Evolutionary conservation across 1,139 yeast species (phyloP).

Genomic region (Petasospora rhodanensis): DNA sequence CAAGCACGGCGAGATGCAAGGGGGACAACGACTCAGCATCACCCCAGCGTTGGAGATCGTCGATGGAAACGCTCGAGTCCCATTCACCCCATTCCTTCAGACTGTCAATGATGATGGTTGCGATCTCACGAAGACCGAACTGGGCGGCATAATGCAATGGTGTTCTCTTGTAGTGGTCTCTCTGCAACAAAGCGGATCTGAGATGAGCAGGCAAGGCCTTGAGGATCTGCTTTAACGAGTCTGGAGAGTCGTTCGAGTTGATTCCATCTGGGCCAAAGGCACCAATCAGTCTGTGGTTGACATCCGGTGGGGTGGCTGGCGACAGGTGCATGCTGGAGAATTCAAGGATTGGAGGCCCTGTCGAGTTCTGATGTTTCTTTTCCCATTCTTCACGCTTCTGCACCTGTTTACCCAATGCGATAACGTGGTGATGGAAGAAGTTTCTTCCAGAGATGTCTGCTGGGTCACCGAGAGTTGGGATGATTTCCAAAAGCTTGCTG

Average conservation of each 20-base stretch:
- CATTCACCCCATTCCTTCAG: constrained; percentile 49
- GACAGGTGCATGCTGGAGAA: constrained; percentile 29
- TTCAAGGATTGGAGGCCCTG: constrained; percentile 8
- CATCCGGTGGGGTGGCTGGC: constrained; percentile 48
- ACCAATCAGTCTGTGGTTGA: constrained; percentile 36
- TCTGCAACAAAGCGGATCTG: constrained; percentile 51
- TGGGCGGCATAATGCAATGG: constrained; percentile 91
- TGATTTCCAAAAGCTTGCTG: constrained; percentile 44
- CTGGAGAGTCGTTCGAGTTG: constrained; percentile 48
- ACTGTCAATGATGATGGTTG: constrained; percentile 51
- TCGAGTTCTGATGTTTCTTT: constrained; percentile 4
- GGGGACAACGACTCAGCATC: constrained; percentile 85
- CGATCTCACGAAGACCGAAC: constrained; percentile 69
- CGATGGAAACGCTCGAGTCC: constrained; percentile 47
- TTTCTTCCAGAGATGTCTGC: constrained; percentile 79
- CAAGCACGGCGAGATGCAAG: constrained; percentile 75
- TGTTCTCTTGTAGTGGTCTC: constrained; percentile 75
- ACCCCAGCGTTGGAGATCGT: constrained; percentile 63
- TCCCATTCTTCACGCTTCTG: constrained; percentile 9
- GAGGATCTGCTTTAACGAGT: constrained; percentile 50
- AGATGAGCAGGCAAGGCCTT: constrained; percentile 48
- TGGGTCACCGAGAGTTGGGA: constrained; percentile 53
- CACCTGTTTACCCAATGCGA: constrained; percentile 59
- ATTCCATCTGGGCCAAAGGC: constrained; percentile 67
- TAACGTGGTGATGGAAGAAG: constrained; percentile 78